A percentile compares a stretch with the other conserved stretches of the same genome.
Evolutionary conservation across 371 early-diverging fungal species (phyloP).

Genomic region (Furculomyces boomerangus): DNA sequence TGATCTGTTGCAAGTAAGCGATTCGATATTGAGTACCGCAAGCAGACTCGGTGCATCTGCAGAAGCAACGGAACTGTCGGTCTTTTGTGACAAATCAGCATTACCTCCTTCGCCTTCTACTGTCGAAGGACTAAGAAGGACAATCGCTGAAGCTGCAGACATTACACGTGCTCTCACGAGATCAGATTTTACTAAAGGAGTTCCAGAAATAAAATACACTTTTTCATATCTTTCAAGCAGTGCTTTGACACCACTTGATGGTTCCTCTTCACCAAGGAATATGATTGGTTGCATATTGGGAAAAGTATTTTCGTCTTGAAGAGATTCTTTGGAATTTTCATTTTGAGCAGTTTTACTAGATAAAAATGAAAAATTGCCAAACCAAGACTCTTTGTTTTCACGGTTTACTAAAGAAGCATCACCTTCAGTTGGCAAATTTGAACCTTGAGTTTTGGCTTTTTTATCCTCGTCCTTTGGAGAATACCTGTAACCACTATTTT

Average conservation of each 20-base stretch:
- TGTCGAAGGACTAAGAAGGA: slow-evolving; percentile 18
- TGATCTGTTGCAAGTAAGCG: slow-evolving; percentile 23
- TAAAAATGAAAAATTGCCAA: not conserved
- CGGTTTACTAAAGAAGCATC: not conserved
- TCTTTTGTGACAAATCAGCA: not conserved
- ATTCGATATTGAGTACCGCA: slow-evolving; percentile 41
- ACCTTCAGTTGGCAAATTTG: not conserved
- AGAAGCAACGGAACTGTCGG: slow-evolving; percentile 8
- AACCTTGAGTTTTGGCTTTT: not conserved
- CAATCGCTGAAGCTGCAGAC: slow-evolving; percentile 27
- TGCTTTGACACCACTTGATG: slow-evolving; percentile 14
- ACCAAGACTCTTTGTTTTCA: not conserved
- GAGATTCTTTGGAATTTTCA: not conserved
- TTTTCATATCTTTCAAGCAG: slow-evolving; percentile 27
- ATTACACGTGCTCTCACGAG: slow-evolving; percentile 35
- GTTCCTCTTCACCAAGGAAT: slow-evolving; percentile 29
- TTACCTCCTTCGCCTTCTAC: not conserved
- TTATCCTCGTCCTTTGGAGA: slow-evolving; percentile 4
- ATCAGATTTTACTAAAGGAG: slow-evolving; percentile 35
- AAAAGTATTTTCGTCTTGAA: not conserved
- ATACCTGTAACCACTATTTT: not conserved
- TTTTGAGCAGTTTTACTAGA: not conserved
- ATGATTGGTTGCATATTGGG: slow-evolving; percentile 27
- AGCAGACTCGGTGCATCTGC: slow-evolving; percentile 41
- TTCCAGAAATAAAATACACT: slow-evolving; percentile 34